Base-by-base conservation (phyloP, 179 eudicot species). In the Sideroxylon spinosum region DNA sequence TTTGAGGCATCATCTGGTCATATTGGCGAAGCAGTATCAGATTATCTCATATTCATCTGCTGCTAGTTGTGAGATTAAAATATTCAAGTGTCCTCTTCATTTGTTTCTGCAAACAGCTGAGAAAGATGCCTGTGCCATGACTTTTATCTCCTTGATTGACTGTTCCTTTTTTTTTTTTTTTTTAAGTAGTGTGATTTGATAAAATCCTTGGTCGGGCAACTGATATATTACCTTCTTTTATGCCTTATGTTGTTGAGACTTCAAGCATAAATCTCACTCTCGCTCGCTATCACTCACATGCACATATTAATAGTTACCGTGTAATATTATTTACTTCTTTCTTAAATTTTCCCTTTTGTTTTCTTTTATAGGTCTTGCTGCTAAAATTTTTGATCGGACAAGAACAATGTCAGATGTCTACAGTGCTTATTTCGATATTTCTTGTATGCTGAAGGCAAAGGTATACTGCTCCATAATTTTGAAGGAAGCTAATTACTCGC, bases 351-450 rank as follows among this genome's bases (percentile, higher is more conserved):
- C 44, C 44, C 4, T 63, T 48, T 6, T 65, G 22, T 61, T 69
- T n/a, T 56, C 52, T 29, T 57, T 60, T 67, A 59, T 71, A 95
- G 98, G 97, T 78, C 93, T 95, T 69, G 87, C 98, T 81, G 97
- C 98, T 65, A 88, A 86, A 71, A 83, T 95, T 73, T 87, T 93
- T 71, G 92, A 85, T 76, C 84, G 86, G 78, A 88, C 97, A n/a
- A 83, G 86, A 71, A 84, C 92, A 61, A 93, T 95, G 88, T 74
- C 90, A 62, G 98, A 95, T 84, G 97, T 95, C 69, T 91, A 91
- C 80, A 92, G 97, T n/a, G 95, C 95, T 71, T 91, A 90, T 85
- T 93, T 75, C 56, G 97, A 93, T 82, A 93, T 93, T 74, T 88
- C 93, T 28, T 81, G 86, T 49, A 88, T 95, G 92, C 81, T 93